Conservation (phyloP, 208 protist genomes). For the Wallacemonas collosoma region DNA sequence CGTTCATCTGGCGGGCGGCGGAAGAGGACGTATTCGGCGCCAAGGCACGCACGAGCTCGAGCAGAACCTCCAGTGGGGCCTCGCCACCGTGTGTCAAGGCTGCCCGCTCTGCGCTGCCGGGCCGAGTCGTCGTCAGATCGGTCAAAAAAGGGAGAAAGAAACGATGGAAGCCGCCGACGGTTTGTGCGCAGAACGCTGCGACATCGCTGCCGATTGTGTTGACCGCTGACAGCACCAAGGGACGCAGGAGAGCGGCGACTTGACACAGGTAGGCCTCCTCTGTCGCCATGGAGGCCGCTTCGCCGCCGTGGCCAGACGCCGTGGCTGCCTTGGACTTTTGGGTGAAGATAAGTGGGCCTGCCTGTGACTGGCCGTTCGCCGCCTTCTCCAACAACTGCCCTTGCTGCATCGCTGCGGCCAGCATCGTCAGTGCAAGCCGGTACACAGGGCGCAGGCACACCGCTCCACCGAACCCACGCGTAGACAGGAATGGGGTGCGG, state of each 20-base stretch:
- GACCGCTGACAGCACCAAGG: conserved; percentile 45
- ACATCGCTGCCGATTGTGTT: conserved; percentile 61
- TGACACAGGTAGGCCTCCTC: conserved; percentile 27
- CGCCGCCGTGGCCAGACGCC: neutral
- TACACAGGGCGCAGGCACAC: conserved; percentile 51
- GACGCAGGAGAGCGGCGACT: conserved; percentile 36
- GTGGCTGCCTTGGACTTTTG: conserved; percentile 18
- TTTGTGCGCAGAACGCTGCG: conserved; percentile 55
- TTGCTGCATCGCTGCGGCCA: conserved; percentile 54
- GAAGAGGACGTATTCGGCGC: neutral
- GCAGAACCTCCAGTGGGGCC: conserved; percentile 20
- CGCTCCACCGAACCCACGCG: conserved; percentile 24
- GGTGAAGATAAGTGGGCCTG: conserved; percentile 49
- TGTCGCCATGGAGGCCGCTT: conserved; percentile 9
- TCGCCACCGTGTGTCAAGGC: conserved; percentile 2
- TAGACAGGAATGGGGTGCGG: conserved; percentile 62
- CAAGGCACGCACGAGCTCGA: conserved; percentile 39
- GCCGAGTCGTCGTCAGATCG: conserved; percentile 1
- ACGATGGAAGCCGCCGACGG: conserved; percentile 73
- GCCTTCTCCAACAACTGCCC: conserved; percentile 24
- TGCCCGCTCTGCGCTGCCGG: neutral
- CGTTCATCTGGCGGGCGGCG: too few relatives aligned
- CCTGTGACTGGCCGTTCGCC: conserved; percentile 14
- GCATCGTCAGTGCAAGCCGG: conserved; percentile 56
- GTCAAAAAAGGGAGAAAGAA: conserved; percentile 67